Conservation (phyloP, 345 rosid genomes). For the Rhodamnia argentea region DNA sequence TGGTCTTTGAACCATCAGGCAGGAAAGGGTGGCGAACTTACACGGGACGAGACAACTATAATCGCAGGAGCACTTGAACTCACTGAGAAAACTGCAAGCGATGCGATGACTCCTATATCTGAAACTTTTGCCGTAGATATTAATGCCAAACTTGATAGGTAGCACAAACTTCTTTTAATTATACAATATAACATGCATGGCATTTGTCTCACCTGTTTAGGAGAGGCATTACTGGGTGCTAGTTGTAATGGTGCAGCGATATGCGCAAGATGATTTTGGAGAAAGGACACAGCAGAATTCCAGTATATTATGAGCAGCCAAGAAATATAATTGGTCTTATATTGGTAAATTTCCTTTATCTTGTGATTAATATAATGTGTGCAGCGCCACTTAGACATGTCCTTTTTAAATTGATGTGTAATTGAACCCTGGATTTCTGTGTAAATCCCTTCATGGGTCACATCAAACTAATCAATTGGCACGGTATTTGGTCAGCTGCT, state of each 20-base stretch:
- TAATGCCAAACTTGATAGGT: conserved; percentile 51
- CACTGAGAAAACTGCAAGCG: conserved; percentile 39
- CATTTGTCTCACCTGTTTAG: neutral
- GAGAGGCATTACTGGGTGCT: neutral
- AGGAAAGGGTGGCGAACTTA: conserved; percentile 68
- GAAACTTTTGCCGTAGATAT: conserved; percentile 47
- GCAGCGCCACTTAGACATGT: neutral
- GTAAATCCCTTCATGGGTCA: neutral
- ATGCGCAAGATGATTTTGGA: conserved; percentile 46
- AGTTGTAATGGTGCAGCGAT: conserved; percentile 15
- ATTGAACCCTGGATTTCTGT: neutral
- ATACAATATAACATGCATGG: neutral
- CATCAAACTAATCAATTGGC: neutral
- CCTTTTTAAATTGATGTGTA: neutral
- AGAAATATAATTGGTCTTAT: conserved; percentile 58
- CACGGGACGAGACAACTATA: conserved; percentile 64
- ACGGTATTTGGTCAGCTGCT: neutral
- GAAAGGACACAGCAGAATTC: conserved; percentile 69
- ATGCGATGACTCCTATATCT: conserved; percentile 61
- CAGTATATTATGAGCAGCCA: conserved; percentile 46
- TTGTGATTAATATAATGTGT: neutral
- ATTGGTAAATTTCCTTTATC: conserved; percentile 21
- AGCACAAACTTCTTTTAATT: neutral
- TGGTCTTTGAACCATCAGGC: conserved; percentile 21
- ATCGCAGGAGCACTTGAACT: conserved; percentile 65